Conservation (phyloP, 345 rosid species). For the Lepidium didymum region DNA sequence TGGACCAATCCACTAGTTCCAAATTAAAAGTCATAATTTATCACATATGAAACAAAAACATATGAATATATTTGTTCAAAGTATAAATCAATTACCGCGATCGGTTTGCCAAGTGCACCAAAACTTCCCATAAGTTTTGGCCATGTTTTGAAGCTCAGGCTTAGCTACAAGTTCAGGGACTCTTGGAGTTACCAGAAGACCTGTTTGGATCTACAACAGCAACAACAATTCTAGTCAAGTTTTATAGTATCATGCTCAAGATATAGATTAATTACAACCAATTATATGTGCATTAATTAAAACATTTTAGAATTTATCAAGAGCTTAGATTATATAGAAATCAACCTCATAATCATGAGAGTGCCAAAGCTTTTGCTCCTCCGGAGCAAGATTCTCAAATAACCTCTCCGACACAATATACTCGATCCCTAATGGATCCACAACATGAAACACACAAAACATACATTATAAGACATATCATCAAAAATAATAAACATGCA, state of each 20-base stretch:
- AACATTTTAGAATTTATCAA: too few species aligned
- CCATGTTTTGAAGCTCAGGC: constrained; percentile 49
- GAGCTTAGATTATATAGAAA: too few species aligned
- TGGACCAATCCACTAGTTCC: too few species aligned
- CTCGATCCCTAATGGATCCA: constrained; percentile 44
- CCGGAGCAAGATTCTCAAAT: constrained; percentile 44
- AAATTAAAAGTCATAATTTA: too few species aligned
- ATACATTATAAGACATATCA: not conserved
- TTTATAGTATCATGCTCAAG: too few species aligned
- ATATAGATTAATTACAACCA: too few species aligned
- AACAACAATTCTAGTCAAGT: not conserved
- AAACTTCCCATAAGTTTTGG: constrained; percentile 64
- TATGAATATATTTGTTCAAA: not conserved
- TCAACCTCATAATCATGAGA: constrained; percentile 74
- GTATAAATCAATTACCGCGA: constrained; percentile 33
- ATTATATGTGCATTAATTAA: too few species aligned
- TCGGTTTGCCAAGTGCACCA: constrained; percentile 88
- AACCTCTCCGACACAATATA: constrained; percentile 54
- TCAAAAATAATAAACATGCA: not conserved
- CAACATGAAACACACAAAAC: not conserved
- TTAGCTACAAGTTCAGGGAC: constrained; percentile 53
- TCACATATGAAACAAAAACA: too few species aligned
- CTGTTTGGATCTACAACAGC: constrained; percentile 45
- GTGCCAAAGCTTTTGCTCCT: constrained; percentile 78
- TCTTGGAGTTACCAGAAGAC: constrained; percentile 48